Percentiles rank a stretch among this genome's conserved stretches.
These are phyloP conservation scores for Chloris gayana DNA, from an alignment of 176 grass and related monocot species.

Conservation along the genomic window DNA sequence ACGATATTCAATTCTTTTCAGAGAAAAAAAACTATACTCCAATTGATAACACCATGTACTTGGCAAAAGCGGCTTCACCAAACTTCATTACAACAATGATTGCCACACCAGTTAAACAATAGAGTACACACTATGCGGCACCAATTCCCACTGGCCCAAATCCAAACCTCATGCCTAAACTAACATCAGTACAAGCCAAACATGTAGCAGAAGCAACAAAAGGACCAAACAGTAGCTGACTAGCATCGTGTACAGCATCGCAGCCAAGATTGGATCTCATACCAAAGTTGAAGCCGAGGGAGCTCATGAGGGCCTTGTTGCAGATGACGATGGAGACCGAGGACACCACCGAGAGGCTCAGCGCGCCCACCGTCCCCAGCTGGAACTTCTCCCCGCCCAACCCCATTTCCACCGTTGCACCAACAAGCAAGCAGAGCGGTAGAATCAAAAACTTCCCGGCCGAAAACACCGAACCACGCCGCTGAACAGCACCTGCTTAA, in stretches of 20 bases:
- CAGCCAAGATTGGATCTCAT: slow-evolving; percentile 58
- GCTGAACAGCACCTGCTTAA: slow-evolving; percentile 30
- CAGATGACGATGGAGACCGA: slow-evolving; percentile 98
- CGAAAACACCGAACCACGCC: background rate
- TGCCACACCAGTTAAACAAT: background rate
- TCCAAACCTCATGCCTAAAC: background rate
- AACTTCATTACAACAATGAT: background rate
- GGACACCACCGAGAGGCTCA: slow-evolving; percentile 90
- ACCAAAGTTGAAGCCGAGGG: slow-evolving; percentile 96
- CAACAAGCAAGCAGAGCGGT: background rate
- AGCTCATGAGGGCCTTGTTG: slow-evolving; percentile 98
- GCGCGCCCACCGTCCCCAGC: slow-evolving; percentile 89
- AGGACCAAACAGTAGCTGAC: background rate
- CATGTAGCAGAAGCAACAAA: slow-evolving; percentile 19
- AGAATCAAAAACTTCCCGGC: background rate
- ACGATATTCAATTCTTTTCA: too few species aligned
- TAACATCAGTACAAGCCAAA: background rate
- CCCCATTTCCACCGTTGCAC: slow-evolving; percentile 59
- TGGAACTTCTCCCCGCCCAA: slow-evolving; percentile 84
- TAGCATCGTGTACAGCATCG: background rate
- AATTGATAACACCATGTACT: background rate
- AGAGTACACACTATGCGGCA: background rate
- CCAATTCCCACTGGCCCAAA: slow-evolving; percentile 22
- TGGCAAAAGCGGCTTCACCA: background rate
- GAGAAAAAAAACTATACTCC: background rate